Evolutionary conservation across 2,329 filamentous ascomycete species (phyloP), one percentile per base, ranked within the genome.

Genomic region (Hansfordia pulvinata): DNA sequence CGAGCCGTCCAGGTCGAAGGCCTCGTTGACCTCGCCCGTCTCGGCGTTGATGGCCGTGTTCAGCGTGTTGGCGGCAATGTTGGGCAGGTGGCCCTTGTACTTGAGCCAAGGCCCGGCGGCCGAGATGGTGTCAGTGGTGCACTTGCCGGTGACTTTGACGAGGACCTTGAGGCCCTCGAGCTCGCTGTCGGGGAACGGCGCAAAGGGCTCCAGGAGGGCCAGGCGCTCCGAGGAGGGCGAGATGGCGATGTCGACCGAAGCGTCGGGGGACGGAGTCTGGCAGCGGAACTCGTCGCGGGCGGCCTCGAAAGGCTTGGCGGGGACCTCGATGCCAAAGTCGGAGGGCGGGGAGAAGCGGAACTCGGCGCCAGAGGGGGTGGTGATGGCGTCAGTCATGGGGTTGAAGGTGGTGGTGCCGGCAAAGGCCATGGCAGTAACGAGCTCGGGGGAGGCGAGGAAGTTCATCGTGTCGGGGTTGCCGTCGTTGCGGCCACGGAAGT

Each of bases 401-500:
- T 98, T 96, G 65, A 98, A 98, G 25, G 82, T 90, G 13, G 88
- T 96, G 28, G 70, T 74, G 28, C 90, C 90, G 21, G 86, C 78
- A 55, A 93, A 98, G 9, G 83, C 72, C 76, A 98, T 88, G 26
- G 90, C 90, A 4, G 90, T 96, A 35, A 98, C 90, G 31, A 98
- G 73, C 55, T 98, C 90, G 6, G 90, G 90, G 1, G 86, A 94
- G 8, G 90, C 88, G 27, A 98, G 70, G 60, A 98, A 98, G 65
- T 96, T 98, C 86, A 96, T 94, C 7, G 90, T 98, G 21, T 79
- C 76, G 13, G 82, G 76, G 61, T 98, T 98, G 35, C 90, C 90
- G 47, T 98, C 90, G 52, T 98, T 98, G 38, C 90, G 81, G 34
- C 84, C 88, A 26, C 82, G 82, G 64, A 98, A 98, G 60, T 98